Base-by-base conservation (phyloP, 331 rosid species). In the Cydonia oblonga region DNA sequence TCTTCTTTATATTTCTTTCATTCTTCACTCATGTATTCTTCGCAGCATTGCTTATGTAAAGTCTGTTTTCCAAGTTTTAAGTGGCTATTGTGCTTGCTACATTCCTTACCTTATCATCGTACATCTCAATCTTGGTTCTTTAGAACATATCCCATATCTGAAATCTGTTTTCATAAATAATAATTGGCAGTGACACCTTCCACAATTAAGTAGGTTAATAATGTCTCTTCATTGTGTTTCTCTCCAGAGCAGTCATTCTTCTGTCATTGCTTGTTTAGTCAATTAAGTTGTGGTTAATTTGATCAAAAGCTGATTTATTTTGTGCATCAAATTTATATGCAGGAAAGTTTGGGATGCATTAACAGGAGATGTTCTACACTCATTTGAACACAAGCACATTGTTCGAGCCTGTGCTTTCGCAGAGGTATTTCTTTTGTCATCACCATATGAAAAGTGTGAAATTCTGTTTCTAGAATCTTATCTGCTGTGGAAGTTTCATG, bases 271-370 rank as follows among this genome's bases (percentile, higher is more conserved):
- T 64, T 64, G 9, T 62, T 30, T 62, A 30, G 67, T 30, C 14
- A 62, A 62, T 62, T n/a, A 64, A 5, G 68, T 33, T 5, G 51
- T 64, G 33, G 49, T 33, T 33, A 32, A 12, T 33, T 64, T 64
- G 8, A 20, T 64, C 11, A 59, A 59, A 76, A 29, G 38, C 49
- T 81, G 64, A 76, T 33, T 8, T 42, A 23, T 65, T 69, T 22
- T 44, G 30, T 68, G 81, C 75, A 38, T 44, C 16, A 70, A 64
- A 77, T 70, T 56, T 28, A 23, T 49, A 18, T 83, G 86, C 97
- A 95, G 99, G 77, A 95, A 91, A 88, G 88, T 91, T 66, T 95
- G 99, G 99, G 96, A 95, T 82, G 99, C 99, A 28, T 84, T 95
- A 79, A 76, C 97, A 1, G 99, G 99, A 42, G 96, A 95, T 82